A percentile compares a stretch with the other conserved stretches of the same genome.
Evolutionary conservation across 805 yeast species (phyloP).

Genomic region (Barnettozyma vustinii): DNA sequence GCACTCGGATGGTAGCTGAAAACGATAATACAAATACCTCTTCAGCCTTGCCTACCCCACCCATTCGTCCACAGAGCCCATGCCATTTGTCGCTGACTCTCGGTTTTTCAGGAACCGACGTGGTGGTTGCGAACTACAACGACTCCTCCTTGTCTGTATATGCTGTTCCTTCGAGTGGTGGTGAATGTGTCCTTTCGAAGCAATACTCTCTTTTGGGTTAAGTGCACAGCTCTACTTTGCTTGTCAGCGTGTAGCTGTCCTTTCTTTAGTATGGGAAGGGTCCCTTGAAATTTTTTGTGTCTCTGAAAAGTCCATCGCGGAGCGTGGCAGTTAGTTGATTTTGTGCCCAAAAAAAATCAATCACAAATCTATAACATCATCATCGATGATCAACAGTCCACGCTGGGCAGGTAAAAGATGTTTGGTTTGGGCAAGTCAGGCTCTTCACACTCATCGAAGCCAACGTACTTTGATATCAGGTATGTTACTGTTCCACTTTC

Average conservation of each 20-base stretch:
- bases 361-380: background rate
- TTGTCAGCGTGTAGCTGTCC: background rate
- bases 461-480: slow-evolving; percentile 29
- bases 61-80: slow-evolving; percentile 1
- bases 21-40: background rate
- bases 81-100: slow-evolving; percentile 1
- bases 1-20: background rate
- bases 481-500: slow-evolving; percentile 2
- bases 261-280: background rate
- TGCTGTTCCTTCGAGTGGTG: slow-evolving; percentile 57
- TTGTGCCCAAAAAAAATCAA: background rate
- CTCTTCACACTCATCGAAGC: slow-evolving; percentile 12
- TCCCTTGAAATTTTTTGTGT: background rate
- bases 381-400: background rate
- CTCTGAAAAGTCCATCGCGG: background rate
- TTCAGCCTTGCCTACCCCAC: background rate
- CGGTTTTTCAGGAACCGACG: slow-evolving; percentile 19
- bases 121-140: slow-evolving; percentile 22
- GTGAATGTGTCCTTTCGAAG: slow-evolving; percentile 55
- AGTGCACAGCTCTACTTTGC: background rate
- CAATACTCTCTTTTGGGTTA: slow-evolving; percentile 35
- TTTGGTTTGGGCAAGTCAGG: slow-evolving; percentile 21
- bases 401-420: slow-evolving; percentile 9
- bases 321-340: background rate
- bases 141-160: slow-evolving; percentile 51